Evolutionary conservation across 768 basidiomycete genomes (phyloP).

Genomic region (Ramaria sp.): DNA sequence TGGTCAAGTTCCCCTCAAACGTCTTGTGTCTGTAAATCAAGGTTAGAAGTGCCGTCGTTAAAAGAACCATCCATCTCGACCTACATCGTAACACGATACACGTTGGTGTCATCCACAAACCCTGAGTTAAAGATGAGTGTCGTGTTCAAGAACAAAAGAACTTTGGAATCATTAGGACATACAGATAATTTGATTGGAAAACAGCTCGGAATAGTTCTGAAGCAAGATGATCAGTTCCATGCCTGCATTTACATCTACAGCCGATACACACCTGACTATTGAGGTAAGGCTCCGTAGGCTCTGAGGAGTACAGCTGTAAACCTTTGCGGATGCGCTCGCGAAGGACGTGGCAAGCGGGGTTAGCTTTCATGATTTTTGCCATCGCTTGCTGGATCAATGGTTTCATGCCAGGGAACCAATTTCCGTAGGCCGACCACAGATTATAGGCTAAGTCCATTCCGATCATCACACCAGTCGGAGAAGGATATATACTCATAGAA

Average conservation of each 20-base stretch:
- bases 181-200: conserved; percentile 98
- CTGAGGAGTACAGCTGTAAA: conserved; percentile 95
- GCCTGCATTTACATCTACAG: conserved; percentile 2
- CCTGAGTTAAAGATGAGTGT: conserved; percentile 29
- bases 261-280: conserved; percentile 66
- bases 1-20: conserved; percentile 99
- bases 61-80: conserved; percentile 14
- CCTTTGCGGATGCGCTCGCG: conserved; percentile 99
- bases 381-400: conserved; percentile 97
- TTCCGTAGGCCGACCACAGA: conserved; percentile 96
- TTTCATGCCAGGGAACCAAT: conserved; percentile 99
- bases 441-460: conserved; percentile 99
- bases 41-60: background rate
- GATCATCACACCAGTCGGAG: conserved; percentile 97
- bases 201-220: conserved; percentile 86
- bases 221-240: background rate
- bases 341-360: conserved; percentile 93
- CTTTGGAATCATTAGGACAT: conserved; percentile 14
- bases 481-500: conserved; percentile 98
- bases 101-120: conserved; percentile 99
- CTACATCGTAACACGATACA: conserved; percentile 95
- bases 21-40: conserved; percentile 72
- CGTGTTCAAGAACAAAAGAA: background rate
- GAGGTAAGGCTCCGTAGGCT: conserved; percentile 97
- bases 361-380: conserved; percentile 99